Evolutionary conservation across 805 yeast genomes (phyloP).

Genomic region (Saccharomyces eubayanus): DNA sequence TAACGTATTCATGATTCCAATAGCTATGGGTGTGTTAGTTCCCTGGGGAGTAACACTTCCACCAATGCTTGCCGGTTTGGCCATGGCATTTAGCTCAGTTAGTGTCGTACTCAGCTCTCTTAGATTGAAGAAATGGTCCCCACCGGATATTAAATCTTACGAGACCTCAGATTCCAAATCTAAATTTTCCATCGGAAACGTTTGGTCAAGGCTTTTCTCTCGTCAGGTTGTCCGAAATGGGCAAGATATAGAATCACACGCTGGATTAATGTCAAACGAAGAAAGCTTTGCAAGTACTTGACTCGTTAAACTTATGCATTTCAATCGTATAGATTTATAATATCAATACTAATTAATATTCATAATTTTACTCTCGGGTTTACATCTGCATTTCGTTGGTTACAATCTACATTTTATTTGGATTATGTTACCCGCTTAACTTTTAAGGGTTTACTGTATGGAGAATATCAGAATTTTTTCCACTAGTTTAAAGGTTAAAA

Average conservation of each 20-base stretch:
- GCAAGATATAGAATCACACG: constrained; percentile 18
- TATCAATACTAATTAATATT: neutral
- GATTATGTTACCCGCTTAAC: neutral
- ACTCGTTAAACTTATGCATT: too few relatives aligned
- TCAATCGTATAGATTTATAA: neutral
- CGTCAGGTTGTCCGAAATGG: neutral
- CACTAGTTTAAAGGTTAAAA: neutral
- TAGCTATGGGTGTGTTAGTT: constrained; percentile 86
- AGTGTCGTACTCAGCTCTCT: constrained; percentile 81
- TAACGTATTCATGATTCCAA: constrained; percentile 77
- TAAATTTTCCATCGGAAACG: neutral
- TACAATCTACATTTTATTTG: neutral
- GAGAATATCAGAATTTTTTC: neutral
- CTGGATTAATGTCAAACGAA: constrained; percentile 5
- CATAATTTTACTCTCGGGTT: neutral
- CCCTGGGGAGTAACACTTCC: constrained; percentile 72
- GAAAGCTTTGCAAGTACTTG: neutral
- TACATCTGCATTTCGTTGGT: neutral
- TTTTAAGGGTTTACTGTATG: neutral
- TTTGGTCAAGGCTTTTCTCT: constrained; percentile 1
- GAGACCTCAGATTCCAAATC: neutral
- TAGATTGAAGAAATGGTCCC: constrained; percentile 57
- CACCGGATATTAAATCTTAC: constrained; percentile 12
- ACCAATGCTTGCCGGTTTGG: constrained; percentile 82
- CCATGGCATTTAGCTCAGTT: constrained; percentile 90